Percentiles rank a stretch among this genome's conserved stretches.
These are phyloP conservation scores for Anthoceros angustus DNA, from an alignment of 225 moss, liverwort and hornwort genomes.

Conservation along the genomic window DNA sequence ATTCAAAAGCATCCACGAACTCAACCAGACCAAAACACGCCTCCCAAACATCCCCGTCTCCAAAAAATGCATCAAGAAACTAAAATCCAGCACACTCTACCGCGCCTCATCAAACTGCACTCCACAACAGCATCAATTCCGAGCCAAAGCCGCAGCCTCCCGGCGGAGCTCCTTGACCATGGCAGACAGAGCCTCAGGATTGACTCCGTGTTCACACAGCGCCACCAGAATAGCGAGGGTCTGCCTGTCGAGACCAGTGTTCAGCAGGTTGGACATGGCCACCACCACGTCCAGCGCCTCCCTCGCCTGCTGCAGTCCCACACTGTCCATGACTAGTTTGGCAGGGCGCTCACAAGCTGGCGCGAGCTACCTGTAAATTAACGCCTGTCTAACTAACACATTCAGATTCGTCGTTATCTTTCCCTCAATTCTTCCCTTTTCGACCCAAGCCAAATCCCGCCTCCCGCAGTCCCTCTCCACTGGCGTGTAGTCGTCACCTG, in stretches of 20 bases:
- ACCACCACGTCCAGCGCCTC: slow-evolving; percentile 73
- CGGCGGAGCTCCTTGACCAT: slow-evolving; percentile 90
- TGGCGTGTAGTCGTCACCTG: too few relatives aligned
- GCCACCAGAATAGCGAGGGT: slow-evolving; percentile 69
- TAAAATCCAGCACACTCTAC: neutral
- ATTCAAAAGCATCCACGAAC: too few relatives aligned
- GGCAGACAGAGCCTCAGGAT: slow-evolving; percentile 80
- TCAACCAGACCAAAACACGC: too few relatives aligned
- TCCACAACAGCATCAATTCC: neutral
- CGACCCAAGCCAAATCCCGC: too few relatives aligned
- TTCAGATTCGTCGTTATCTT: too few relatives aligned
- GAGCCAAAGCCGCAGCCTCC: slow-evolving; percentile 52
- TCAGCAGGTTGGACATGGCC: slow-evolving; percentile 60
- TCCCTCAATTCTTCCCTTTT: too few relatives aligned
- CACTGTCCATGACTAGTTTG: slow-evolving; percentile 24
- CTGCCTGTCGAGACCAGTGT: slow-evolving; percentile 66
- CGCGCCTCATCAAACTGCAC: neutral
- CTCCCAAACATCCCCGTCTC: too few relatives aligned
- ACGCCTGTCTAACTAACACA: too few relatives aligned
- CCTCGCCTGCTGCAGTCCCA: slow-evolving; percentile 60
- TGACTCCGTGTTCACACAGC: slow-evolving; percentile 79
- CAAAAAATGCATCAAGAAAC: too few relatives aligned
- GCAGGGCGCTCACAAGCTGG: neutral
- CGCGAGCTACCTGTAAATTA: neutral
- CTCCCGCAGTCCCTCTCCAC: too few relatives aligned